Evolutionary conservation across 2,329 filamentous ascomycete genomes (phyloP), one percentile per base, ranked within the genome.

Genomic region (Xylariomycetidae sp.): DNA sequence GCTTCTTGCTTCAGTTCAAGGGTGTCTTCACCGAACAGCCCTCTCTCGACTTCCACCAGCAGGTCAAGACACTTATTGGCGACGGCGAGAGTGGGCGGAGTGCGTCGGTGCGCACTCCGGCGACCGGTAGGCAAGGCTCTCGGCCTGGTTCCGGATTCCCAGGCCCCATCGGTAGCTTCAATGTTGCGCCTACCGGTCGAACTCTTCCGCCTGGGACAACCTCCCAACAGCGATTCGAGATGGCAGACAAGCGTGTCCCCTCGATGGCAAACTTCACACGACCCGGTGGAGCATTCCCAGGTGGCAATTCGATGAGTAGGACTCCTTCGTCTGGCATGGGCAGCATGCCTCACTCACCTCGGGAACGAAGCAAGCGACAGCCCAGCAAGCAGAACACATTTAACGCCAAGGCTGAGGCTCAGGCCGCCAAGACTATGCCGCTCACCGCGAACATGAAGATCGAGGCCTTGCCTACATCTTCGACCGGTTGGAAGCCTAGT

Each of bases 1-100:
- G 83, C 50, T 98, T 98, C 70, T 68, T 98, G 64, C 72, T 98
- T 19, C 92, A 98, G 57, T 98, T 98, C 72, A 86, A 95, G 65
- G 77, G 77, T 50, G 87, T 95, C 14, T 98, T 95, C 66, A 93
- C 87, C 43, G 92, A 98, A 69, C 93, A 95, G 65, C 92, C 92
- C 10, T 94, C 88, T 1, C 63, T 89, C 26, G 90, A 96, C 55
- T 98, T 95, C 77, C 85, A 93, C 55, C 73, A 82, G 46, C 89
- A 92, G 54, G 80, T 98, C 73, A 90, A 74, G 81, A 84, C 64
- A 72, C 82, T 68, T 60, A 80, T 98, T 46, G 90, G 90, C 37
- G 89, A 95, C 45, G 69, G 70, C 23, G 79, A 83, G 37, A 73
- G 75, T 38, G 63, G 68, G 31, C 64, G 85, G 63, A 68, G 82